A percentile compares a stretch with the other conserved stretches of the same genome.
Conservation (phyloP, 768 basidiomycete genomes). For the Trametes punicea region DNA sequence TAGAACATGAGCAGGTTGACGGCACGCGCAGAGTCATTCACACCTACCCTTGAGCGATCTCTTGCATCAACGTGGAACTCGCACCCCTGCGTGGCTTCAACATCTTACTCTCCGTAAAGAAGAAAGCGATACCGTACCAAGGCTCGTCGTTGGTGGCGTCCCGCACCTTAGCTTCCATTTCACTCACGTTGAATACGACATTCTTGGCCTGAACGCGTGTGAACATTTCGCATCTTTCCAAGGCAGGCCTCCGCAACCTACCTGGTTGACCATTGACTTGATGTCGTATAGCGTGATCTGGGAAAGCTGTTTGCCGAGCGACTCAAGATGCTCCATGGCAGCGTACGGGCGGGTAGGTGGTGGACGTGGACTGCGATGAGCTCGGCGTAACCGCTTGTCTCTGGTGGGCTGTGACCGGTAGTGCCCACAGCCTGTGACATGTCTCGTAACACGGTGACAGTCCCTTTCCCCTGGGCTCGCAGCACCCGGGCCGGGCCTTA, state of each 20-base stretch:
- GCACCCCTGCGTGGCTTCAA: conserved; percentile 68
- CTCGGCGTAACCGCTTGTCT: background rate
- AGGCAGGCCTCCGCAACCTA: conserved; percentile 24
- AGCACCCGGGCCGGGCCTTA: too few relatives aligned
- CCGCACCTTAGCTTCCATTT: conserved; percentile 95
- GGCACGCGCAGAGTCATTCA: conserved; percentile 3
- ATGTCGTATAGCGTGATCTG: conserved; percentile 90
- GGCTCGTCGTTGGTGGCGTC: conserved; percentile 98
- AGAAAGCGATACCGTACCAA: conserved; percentile 52
- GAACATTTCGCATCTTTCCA: background rate
- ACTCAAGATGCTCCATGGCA: conserved; percentile 77
- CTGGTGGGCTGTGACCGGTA: conserved; percentile 3
- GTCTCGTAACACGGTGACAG: background rate
- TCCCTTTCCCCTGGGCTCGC: too few relatives aligned
- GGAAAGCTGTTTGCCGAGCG: conserved; percentile 70
- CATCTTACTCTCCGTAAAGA: background rate
- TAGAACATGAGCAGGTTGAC: background rate
- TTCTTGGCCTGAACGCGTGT: conserved; percentile 73
- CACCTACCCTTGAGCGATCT: conserved; percentile 92
- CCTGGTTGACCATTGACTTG: conserved; percentile 94
- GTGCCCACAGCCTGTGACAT: conserved; percentile 2
- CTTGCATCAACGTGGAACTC: conserved; percentile 96
- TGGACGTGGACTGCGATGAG: conserved; percentile 14
- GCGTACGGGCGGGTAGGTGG: conserved; percentile 18
- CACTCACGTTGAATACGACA: conserved; percentile 91